Evolutionary conservation across 495 filamentous ascomycete genomes (phyloP).

Genomic region (Podospora australis): DNA sequence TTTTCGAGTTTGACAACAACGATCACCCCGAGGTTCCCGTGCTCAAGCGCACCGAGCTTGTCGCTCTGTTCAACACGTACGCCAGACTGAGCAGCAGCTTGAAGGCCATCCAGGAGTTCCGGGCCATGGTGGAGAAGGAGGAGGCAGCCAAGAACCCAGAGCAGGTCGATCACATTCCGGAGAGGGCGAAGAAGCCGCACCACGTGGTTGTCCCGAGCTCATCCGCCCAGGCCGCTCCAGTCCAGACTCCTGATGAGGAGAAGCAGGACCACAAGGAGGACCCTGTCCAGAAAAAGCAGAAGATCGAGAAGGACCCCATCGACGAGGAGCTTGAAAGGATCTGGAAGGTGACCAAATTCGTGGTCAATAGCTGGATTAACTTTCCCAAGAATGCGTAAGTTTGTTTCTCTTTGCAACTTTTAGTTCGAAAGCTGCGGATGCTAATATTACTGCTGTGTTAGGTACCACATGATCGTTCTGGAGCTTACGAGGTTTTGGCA

Average conservation of each 20-base stretch:
- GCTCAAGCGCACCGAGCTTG: conserved; percentile 82
- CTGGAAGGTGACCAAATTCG: conserved; percentile 52
- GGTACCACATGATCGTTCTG: conserved; percentile 51
- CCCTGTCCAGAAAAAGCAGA: conserved; percentile 13
- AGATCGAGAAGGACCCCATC: conserved; percentile 52
- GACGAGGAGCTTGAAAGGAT: conserved; percentile 57
- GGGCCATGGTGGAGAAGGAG: conserved; percentile 56
- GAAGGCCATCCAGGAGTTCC: conserved; percentile 66
- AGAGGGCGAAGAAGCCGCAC: conserved; percentile 30
- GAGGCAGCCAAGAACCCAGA: conserved; percentile 37
- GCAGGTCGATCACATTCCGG: conserved; percentile 21
- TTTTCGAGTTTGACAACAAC: conserved; percentile 89
- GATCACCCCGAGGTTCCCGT: conserved; percentile 62
- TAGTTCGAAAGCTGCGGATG: not conserved
- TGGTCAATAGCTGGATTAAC: conserved; percentile 62
- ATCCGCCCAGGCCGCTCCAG: conserved; percentile 4
- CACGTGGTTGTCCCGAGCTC: conserved; percentile 32
- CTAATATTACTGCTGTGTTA: conserved; percentile 29
- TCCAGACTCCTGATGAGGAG: conserved; percentile 13
- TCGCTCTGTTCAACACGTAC: conserved; percentile 90
- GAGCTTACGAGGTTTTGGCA: conserved; percentile 63
- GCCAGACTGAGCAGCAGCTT: conserved; percentile 76
- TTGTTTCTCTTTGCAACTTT: not conserved
- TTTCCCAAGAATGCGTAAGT: conserved; percentile 70
- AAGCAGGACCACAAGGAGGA: conserved; percentile 36